Base-by-base conservation (phyloP, 495 filamentous ascomycete species). In the Barbatosphaeria neglecta region DNA sequence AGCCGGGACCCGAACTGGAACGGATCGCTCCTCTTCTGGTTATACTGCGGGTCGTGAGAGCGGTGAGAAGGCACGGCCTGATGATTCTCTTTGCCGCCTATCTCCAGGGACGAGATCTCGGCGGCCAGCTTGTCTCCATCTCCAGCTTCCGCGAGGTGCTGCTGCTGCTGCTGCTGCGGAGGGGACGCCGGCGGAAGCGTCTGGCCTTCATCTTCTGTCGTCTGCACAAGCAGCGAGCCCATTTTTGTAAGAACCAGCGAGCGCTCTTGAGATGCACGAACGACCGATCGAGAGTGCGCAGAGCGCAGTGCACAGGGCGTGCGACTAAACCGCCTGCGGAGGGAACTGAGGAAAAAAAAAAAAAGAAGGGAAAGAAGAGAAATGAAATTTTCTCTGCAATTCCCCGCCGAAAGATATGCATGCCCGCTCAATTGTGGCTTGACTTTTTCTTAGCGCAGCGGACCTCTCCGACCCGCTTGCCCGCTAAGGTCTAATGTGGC, bases 1-100 rank as follows among this genome's bases (percentile, higher is more conserved):
- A 76, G 81, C 40, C 92, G 87, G 10, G 86, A 90, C 45, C 92
- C 92, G 64, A 98, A 98, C 64, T 88, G 80, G 66, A 98, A 98
- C 27, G 92, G 93, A 52, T 94, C 86, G 58, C 62, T 85, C 46
- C 86, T 76, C 70, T 97, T 98, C 62, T 81, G 70, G 58, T 78
- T 82, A 54, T 75, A 64, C 43, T 72, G 61, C 19, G 72, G 74
- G 63, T 78, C 69, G 57, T 78, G 74, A 38, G 67, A 75, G 22
- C 67, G 70, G 42, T 78, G 73, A 0, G 76, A 62, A 41, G 66
- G 66, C 8, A 64, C 27, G 27, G 35, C 38, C 40, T 50, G 35
- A n/a, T n/a, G n/a, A 10, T 39, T 35, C 17, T 50, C 52, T n/a
- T n/a, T n/a, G 37, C 49, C 37, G 37, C 44, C 45, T 52, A 62